Conservation (phyloP, 2,329 filamentous ascomycete species). For the Blastomyces emzantsi region DNA sequence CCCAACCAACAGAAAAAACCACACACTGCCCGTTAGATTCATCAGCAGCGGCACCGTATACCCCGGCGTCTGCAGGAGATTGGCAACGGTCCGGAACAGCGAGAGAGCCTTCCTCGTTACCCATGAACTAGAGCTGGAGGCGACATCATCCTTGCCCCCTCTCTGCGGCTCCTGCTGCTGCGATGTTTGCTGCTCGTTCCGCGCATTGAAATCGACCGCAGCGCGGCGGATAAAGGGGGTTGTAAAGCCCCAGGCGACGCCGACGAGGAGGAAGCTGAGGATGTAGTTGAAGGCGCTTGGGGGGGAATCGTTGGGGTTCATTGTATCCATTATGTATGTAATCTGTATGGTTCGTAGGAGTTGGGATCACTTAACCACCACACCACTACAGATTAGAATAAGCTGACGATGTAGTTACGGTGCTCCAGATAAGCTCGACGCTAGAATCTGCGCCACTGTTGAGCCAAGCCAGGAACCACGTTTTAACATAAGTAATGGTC, state of each 20-base stretch:
- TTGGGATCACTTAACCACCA: no score
- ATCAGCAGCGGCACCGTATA: slow-evolving; percentile 79
- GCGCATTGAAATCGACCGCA: slow-evolving; percentile 63
- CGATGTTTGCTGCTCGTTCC: slow-evolving; percentile 21
- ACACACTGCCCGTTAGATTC: slow-evolving; percentile 87
- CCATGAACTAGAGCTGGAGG: slow-evolving; percentile 40
- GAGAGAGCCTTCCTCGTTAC: slow-evolving; percentile 54
- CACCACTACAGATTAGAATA: no score
- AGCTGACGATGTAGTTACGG: no score
- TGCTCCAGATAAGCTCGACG: not conserved
- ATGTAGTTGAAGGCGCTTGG: slow-evolving; percentile 63
- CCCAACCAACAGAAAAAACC: slow-evolving; percentile 93
- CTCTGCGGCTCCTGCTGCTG: not conserved
- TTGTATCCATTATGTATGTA: not conserved
- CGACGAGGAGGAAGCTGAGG: slow-evolving; percentile 81
- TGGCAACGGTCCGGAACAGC: slow-evolving; percentile 64
- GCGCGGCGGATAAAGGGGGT: slow-evolving; percentile 87
- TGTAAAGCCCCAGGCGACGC: slow-evolving; percentile 85
- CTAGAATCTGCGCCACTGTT: not conserved
- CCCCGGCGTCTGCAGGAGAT: slow-evolving; percentile 68
- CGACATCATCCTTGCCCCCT: not conserved
- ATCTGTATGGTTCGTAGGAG: no score
- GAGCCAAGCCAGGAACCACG: no score
- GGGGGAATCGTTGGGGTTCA: slow-evolving; percentile 16
- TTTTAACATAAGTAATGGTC: no score